Evolutionary conservation across 345 rosid species (phyloP), one percentile per base, ranked within the genome.

Genomic region (Toxicodendron radicans): DNA sequence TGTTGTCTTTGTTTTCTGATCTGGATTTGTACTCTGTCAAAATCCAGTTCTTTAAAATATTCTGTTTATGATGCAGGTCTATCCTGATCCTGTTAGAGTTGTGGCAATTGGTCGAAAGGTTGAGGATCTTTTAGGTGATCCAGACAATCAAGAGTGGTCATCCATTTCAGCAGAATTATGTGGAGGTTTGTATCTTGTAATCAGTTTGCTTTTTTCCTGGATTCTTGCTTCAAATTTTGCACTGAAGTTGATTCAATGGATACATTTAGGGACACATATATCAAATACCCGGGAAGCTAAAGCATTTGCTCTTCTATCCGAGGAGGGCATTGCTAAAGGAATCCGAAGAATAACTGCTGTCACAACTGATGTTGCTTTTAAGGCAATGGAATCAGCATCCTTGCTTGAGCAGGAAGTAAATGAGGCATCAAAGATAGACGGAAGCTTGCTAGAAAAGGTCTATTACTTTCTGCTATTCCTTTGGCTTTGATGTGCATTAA

Each of bases 301-400:
- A 79, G 93, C 92, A 46, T 96, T 96, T 75, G 99, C 97, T 82
- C 94, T 96, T 82, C 81, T 93, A 71, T 88, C 97, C 1, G 97
- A 96, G 88, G 97, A 96, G 87, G 98, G 95, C 53, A 91, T 96
- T 82, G 97, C 97, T 62, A 93, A 90, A 87, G 97, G 98, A 74
- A 80, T 96, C 46, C 73, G 97, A 57, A 88, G 98, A 79, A 82
- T 96, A 81, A 91, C 97, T 81, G 99, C 97, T 68, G 93, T 92
- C 61, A 96, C 99, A 2, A 80, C 94, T 73, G 95, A 87, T 61
- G 67, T 75, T 80, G 99, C 97, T 76, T 85, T 84, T 78, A 83
- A 89, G 70, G 98, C 99, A 43, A 66, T 90, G 76, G 83, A 89
- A 57, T 60, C 72, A 70, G 98, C 97, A 18, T 73, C 77, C 18